Base-by-base conservation (phyloP, 768 basidiomycete species). In the Hydnomerulius pinastri region DNA sequence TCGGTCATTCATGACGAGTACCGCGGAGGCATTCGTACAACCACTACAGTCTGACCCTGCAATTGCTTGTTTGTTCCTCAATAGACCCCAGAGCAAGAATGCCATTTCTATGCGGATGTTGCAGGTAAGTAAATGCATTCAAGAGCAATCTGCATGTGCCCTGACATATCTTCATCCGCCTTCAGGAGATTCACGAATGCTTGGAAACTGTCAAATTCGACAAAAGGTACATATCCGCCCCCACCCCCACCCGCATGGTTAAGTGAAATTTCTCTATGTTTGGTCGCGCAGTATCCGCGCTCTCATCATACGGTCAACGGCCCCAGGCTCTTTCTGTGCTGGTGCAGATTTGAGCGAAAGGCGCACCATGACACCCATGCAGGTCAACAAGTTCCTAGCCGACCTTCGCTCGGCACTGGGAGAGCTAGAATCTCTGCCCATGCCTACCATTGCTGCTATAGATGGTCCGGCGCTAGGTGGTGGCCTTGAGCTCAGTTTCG, bases 401-500 rank as follows among this genome's bases (percentile, higher is more conserved):
- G 83, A 87, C 58, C 75, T 97, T 20, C 81, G 94, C 24, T 73
- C 75, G 32, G 79, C 90, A 8, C 69, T 98, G 33, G 76, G 79
- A 24, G 81, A 80, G 60, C 79, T 98, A n/a, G 92, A 94, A 70
- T 74, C 77, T 33, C 73, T 96, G 28, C 87, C 88, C 5, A 81
- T 95, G 73, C 94, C 94, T 4, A 95, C 92, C 13, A 89, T 97
- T 48, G 89, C 89, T 29, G 92, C 93, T 4, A 89, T 98, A 35
- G 94, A 97, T 64, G 94, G 94, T 0, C 91, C 90, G 17, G 94
- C 94, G 8, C 76, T 98, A 0, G 94, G 94, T 9, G 94, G 94
- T n/a, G 94, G 94, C 2, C 76, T 94, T 24, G 94, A 98, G 68
- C 69, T 97, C 50, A 79, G 86, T 50, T 77, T 98, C 46, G 87